Conservation (phyloP, 2,329 filamentous ascomycete species). For the Volutella citrinella region DNA sequence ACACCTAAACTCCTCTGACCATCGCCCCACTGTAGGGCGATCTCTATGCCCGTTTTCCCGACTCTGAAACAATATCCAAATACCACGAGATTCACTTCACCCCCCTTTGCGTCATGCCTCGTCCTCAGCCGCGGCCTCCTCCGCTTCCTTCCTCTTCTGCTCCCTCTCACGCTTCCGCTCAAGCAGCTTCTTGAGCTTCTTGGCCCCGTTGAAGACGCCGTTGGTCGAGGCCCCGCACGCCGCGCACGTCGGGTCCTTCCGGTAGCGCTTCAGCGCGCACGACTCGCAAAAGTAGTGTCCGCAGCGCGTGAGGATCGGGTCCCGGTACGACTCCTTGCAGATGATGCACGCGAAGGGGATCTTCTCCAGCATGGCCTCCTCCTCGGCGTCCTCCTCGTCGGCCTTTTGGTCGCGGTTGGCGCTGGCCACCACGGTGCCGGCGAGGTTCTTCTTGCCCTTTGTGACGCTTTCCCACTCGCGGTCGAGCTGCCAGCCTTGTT, state of each 20-base stretch:
- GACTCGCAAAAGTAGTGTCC: conserved; percentile 94
- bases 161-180: conserved; percentile 67
- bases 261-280: conserved; percentile 83
- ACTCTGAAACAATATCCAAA: no score
- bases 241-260: conserved; percentile 82
- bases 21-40: no score
- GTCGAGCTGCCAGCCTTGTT: conserved; percentile 94
- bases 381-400: conserved; percentile 48
- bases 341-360: conserved; percentile 91
- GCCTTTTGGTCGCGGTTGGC: conserved; percentile 45
- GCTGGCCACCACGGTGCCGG: conserved; percentile 60
- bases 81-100: no score
- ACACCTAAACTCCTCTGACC: no score
- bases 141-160: conserved; percentile 53
- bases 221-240: conserved; percentile 82
- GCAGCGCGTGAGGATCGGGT: conserved; percentile 83
- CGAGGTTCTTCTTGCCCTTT: conserved; percentile 63
- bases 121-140: conserved; percentile 49
- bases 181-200: conserved; percentile 75
- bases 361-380: conserved; percentile 71
- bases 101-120: no score
- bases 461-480: conserved; percentile 86
- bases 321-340: conserved; percentile 74
- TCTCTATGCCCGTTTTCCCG: no score
- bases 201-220: conserved; percentile 87